Evolutionary conservation across 2,329 filamentous ascomycete species (phyloP), one percentile per base, ranked within the genome.

Genomic region (Teratosphaeria destructans): DNA sequence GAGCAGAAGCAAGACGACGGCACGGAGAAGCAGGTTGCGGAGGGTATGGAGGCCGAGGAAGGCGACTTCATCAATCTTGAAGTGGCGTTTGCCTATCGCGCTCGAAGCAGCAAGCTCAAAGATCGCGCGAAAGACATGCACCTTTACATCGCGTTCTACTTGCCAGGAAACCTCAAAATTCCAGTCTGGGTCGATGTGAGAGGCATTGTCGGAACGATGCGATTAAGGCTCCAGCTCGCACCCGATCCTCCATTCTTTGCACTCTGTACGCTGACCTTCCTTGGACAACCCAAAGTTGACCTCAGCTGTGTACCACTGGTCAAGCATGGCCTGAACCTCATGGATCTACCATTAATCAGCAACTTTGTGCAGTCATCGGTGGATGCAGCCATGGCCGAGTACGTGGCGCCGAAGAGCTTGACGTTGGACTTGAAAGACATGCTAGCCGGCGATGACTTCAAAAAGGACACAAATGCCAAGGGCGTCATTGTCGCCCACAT

Each of bases 11-110:
- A 63, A 10, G 63, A 62, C 29, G 65, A 67, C 56, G 68, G 67
- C n/a, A 60, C 64, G 2, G 60, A 68, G 56, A 60, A 63, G 16
- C 59, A 74, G 43, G 68, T 78, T 39, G 75, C 74, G 10, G 79
- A 85, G 65, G 85, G 85, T 1, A 87, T 89, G 85, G 84, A 88
- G 66, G 87, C 85, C 2, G 87, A 90, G 71, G 86, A 90, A 69
- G 87, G 87, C 11, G 87, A 90, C 63, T 90, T 90, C 66, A 81
- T 90, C 70, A 91, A 91, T 67, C 74, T 91, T 57, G 88, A 92
- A 69, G 76, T 90, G 16, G 86, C 86, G 0, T 86, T 91, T 66
- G 85, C 88, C 1, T 92, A 91, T 71, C 80, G 85, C 39, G 83
- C 85, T 10, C 79, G 85, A 34, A 81, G 82, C 0, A 82, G 80